Conservation (phyloP, 306 rosid species). For the Gastrolobium bilobum region DNA sequence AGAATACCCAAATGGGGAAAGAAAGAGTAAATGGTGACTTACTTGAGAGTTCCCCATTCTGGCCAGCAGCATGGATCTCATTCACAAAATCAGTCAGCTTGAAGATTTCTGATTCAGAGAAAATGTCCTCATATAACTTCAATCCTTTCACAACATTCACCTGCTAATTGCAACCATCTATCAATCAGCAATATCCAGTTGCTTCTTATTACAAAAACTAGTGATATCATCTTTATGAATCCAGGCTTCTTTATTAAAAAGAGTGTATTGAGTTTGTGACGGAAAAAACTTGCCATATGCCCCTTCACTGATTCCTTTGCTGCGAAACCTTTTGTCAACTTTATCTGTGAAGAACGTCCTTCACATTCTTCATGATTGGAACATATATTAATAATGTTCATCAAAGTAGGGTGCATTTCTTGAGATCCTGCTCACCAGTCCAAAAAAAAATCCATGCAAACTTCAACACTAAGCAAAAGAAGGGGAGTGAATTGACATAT, state of each 20-base stretch:
- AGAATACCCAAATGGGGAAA: neutral
- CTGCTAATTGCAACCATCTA: slow-evolving; percentile 61
- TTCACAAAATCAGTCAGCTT: slow-evolving; percentile 76
- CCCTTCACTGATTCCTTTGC: slow-evolving; percentile 90
- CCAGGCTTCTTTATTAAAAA: slow-evolving; percentile 42
- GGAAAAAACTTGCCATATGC: slow-evolving; percentile 80
- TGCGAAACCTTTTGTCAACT: slow-evolving; percentile 82
- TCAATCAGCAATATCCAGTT: slow-evolving; percentile 53
- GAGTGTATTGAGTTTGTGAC: slow-evolving; percentile 40
- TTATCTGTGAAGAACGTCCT: slow-evolving; percentile 75
- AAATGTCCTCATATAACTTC: slow-evolving; percentile 80
- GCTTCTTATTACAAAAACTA: slow-evolving; percentile 49
- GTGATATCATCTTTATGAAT: slow-evolving; percentile 36
- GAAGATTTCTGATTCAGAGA: slow-evolving; percentile 71
- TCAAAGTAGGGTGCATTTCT: slow-evolving; percentile 60
- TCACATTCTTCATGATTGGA: slow-evolving; percentile 85
- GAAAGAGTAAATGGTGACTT: slow-evolving; percentile 9
- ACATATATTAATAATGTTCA: slow-evolving; percentile 62
- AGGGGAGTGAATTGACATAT: neutral
- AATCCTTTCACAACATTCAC: slow-evolving; percentile 96
- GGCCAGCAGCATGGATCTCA: slow-evolving; percentile 82
- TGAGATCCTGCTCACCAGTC: slow-evolving; percentile 70
- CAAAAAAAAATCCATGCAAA: slow-evolving; percentile 7
- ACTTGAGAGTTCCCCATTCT: slow-evolving; percentile 91
- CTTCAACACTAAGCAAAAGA: slow-evolving; percentile 3